Evolutionary conservation across 148 eudicot genomes (phyloP), one percentile per base, ranked within the genome.

Genomic region (Talinum fruticosum): DNA sequence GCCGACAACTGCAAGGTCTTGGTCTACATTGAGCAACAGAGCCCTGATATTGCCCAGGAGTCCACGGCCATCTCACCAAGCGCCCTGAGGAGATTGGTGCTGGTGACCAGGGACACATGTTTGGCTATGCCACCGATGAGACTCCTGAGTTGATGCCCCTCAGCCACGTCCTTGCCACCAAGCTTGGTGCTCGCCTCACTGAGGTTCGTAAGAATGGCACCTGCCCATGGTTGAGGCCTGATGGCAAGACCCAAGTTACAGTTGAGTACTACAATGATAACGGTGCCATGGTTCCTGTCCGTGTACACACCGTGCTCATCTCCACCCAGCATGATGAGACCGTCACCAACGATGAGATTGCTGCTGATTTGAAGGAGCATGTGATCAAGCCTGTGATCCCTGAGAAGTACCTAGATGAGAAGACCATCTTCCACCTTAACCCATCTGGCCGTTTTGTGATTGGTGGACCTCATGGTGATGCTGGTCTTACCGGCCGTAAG

Each of bases 351-450:
- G 85, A 83, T 36, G 85, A 83, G 77, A 83, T 83, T 54, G 85
- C 85, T 57, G 79, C 82, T 66, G 85, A 83, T 35, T 79, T 86
- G 79, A 86, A 86, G 80, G 76, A 83, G 81, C 86, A 86, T n/a
- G 88, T 86, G 32, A 86, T 86, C 74, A 86, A 81, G 79, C 86
- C 86, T 7, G 88, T 86, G 32, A 83, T 86, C 77, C 88, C 86
- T 0, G 86, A 83, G 74, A 86, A 83, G 79, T 86, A 86, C 84
- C 88, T 86, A 23, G 88, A 86, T 19, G 88, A 86, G 84, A 86
- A 86, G 72, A 86, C 88, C 82, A 86, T 86, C 88, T 86, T 86
- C 81, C 88, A 86, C 71, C 88, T 86, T 26, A 86, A 86, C 81
- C 88, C 88, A 33, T 86, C 88, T 35, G 88, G 88, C 68, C 85